A percentile compares a stretch with the other conserved stretches of the same genome.
These are phyloP conservation scores for Salicornia ramosissima DNA, from an alignment of 148 eudicot species.

Conservation along the genomic window DNA sequence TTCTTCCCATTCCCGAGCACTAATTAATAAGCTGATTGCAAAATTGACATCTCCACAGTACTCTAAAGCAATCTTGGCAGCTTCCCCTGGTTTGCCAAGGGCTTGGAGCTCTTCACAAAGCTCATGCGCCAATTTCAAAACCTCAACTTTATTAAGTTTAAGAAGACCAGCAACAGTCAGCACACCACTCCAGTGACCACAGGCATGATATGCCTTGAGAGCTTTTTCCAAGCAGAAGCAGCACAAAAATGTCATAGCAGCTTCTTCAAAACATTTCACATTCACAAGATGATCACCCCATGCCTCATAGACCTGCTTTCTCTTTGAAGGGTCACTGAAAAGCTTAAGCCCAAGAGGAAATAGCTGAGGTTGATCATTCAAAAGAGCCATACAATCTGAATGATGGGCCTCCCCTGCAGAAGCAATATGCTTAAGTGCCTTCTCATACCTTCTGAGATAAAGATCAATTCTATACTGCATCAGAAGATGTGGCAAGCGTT, in stretches of 20 bases:
- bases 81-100: constrained; percentile 85
- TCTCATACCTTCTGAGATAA: constrained; percentile 65
- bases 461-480: constrained; percentile 85
- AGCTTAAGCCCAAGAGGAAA: constrained; percentile 73
- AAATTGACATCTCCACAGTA: constrained; percentile 73
- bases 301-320: constrained; percentile 67
- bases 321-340: constrained; percentile 48
- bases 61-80: constrained; percentile 83
- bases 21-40: constrained; percentile 60
- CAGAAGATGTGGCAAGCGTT: constrained; percentile 57
- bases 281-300: constrained; percentile 87
- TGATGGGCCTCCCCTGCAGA: constrained; percentile 66
- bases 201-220: constrained; percentile 78
- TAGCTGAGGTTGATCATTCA: constrained; percentile 74
- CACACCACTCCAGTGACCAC: constrained; percentile 81
- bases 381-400: constrained; percentile 66
- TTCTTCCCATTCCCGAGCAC: constrained; percentile 92
- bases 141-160: constrained; percentile 58
- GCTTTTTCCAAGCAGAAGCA: constrained; percentile 75
- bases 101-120: constrained; percentile 91
- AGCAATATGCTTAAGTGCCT: constrained; percentile 69
- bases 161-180: constrained; percentile 88
- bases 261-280: constrained; percentile 79
- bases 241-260: constrained; percentile 80
- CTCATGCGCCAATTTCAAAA: constrained; percentile 73